These are phyloP conservation scores for Pseudotsuga menziesii DNA, from an alignment of 75 land plant genomes.

Conservation along the genomic window DNA sequence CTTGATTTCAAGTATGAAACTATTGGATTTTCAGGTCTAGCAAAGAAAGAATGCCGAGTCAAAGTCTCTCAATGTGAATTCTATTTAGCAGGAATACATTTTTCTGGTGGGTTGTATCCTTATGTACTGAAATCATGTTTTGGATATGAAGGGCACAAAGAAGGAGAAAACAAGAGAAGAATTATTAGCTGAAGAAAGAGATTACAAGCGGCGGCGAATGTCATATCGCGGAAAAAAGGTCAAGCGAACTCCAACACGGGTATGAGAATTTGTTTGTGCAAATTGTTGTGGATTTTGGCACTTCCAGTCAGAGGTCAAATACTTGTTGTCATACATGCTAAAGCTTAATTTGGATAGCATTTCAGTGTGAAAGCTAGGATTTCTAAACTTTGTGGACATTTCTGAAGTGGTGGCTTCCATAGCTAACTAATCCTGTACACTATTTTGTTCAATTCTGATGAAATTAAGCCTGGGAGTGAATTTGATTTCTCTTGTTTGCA, in stretches of 20 bases:
- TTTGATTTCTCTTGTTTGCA: background rate
- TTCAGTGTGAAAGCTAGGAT: background rate
- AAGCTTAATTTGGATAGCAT: background rate
- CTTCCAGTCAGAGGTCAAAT: background rate
- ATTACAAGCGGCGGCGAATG: conserved; percentile 91
- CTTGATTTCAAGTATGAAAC: background rate
- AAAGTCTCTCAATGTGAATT: background rate
- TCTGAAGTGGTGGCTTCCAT: background rate
- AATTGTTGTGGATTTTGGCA: background rate
- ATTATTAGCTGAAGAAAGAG: conserved; percentile 92
- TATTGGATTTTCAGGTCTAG: background rate
- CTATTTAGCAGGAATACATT: background rate
- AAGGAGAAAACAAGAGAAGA: conserved; percentile 79
- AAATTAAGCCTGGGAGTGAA: background rate
- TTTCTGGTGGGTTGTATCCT: background rate
- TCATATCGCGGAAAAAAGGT: conserved; percentile 95
- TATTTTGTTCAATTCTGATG: background rate
- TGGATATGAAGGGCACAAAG: conserved; percentile 31
- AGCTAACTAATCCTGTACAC: background rate
- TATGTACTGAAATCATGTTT: conserved; percentile 1
- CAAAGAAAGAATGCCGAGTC: background rate
- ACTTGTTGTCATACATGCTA: background rate
- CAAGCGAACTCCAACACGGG: conserved; percentile 68
- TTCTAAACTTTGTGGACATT: no score
- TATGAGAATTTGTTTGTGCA: conserved; percentile 9